A percentile compares a stretch with the other conserved stretches of the same genome.
Evolutionary conservation across 805 yeast genomes (phyloP).

Genomic region (Candida ponderosae): DNA sequence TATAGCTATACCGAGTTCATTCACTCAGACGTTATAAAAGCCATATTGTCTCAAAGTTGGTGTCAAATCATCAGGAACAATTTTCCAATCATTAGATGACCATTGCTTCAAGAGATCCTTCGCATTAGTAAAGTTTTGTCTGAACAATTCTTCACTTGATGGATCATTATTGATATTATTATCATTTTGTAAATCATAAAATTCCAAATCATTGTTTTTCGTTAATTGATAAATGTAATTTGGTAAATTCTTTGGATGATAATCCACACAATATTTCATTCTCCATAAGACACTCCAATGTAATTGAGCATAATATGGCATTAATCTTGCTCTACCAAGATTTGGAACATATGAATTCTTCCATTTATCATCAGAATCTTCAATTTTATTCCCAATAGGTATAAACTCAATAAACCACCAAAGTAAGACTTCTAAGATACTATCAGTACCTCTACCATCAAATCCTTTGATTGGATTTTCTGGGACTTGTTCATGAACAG

Average conservation of each 20-base stretch:
- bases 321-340: conserved; percentile 41
- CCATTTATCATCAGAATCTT: conserved; percentile 43
- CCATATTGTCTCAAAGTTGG: conserved; percentile 2
- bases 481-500: conserved; percentile 16
- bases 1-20: too few species aligned
- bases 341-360: conserved; percentile 43
- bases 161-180: conserved; percentile 1
- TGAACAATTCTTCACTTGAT: conserved; percentile 6
- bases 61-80: conserved; percentile 28
- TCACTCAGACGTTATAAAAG: not conserved
- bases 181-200: not conserved
- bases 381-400: conserved; percentile 49
- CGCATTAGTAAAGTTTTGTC: conserved; percentile 7
- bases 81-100: conserved; percentile 21
- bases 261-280: conserved; percentile 35
- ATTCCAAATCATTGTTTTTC: conserved; percentile 5
- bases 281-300: conserved; percentile 66
- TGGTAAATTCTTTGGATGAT: conserved; percentile 39
- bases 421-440: conserved; percentile 19
- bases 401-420: conserved; percentile 62
- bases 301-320: conserved; percentile 38
- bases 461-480: conserved; percentile 16
- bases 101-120: conserved; percentile 16
- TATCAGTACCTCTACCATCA: conserved; percentile 32
- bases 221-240: conserved; percentile 20